Evolutionary conservation across 1,139 yeast genomes (phyloP), one percentile per base, ranked within the genome.

Genomic region (Pichia inconspicua): DNA sequence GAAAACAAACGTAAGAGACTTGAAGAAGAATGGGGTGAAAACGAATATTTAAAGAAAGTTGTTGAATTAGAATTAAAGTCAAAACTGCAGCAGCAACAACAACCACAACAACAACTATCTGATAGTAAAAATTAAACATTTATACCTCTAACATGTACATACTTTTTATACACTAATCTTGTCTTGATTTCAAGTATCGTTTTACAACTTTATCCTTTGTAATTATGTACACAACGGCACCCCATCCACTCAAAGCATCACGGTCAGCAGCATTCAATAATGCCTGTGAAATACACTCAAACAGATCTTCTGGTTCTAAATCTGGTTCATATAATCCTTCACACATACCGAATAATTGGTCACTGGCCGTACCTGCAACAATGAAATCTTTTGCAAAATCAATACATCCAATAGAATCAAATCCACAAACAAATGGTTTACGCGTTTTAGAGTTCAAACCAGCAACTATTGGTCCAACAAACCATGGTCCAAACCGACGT

Each of bases 161-260:
- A 34, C 22, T 11, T 30, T 11, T 30, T 10, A 10, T 10, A 11
- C 9, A 34, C 37, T 34, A 34, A 77, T 92, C 98, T 73, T 90
- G 97, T 69, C 98, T 82, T 50, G 96, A 89, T 73, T 84, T 89
- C 69, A 94, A 78, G 61, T 85, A 81, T 65, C 95, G 80, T 71
- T 83, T 89, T 48, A 81, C 77, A 49, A 92, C 95, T 67, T 87
- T 85, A 66, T 92, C 97, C 71, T 90, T 90, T 48, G 96, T 88
- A 50, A 94, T 80, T 52, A 94, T 72, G 67, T 92, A 90, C 38
- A 94, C 98, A 34, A 87, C 86, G 15, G 96, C 97, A 61, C 99
- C 99, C 97, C 97, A 92, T 54, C 98, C 98, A 45, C 95, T 83
- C 55, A 94, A 75, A 7, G 97, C 96, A 70, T 94, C 98, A 74